phyloP scores from a whole-genome alignment of 179 eudicot species.

The Silene coronaria region DNA sequence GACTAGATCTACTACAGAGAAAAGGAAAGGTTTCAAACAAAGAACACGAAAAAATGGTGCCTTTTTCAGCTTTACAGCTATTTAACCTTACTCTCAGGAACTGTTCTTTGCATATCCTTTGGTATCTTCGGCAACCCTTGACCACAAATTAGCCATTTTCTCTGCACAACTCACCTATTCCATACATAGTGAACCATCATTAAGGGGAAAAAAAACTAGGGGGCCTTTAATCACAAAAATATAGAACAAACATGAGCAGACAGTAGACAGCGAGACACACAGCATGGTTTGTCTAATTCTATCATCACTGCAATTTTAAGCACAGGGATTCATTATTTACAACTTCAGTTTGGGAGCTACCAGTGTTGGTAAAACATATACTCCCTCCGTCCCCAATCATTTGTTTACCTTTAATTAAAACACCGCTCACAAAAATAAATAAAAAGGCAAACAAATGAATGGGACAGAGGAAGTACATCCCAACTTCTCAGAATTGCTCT shows the following conservation, averaged over 20 bases:
- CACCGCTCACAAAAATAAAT: no score
- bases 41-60: slow-evolving; percentile 9
- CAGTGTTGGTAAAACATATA: background rate
- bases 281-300: background rate
- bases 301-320: background rate
- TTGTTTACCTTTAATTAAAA: no score
- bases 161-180: slow-evolving; percentile 65
- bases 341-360: background rate
- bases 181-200: slow-evolving; percentile 13
- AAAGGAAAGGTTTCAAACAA: slow-evolving; percentile 12
- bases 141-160: slow-evolving; percentile 76
- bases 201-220: background rate
- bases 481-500: background rate
- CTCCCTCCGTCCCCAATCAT: no score
- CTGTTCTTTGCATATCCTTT: slow-evolving; percentile 45
- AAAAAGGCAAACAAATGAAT: no score
- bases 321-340: background rate
- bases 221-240: no score
- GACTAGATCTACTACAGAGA: slow-evolving; percentile 12
- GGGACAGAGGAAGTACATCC: no score
- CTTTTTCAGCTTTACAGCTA: slow-evolving; percentile 26
- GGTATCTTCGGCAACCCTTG: slow-evolving; percentile 74
- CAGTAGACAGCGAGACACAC: background rate
- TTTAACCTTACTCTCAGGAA: slow-evolving; percentile 32
- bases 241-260: background rate